These are phyloP conservation scores for Eruca vesicaria DNA, from an alignment of 441 rosid genomes.

Conservation along the genomic window DNA sequence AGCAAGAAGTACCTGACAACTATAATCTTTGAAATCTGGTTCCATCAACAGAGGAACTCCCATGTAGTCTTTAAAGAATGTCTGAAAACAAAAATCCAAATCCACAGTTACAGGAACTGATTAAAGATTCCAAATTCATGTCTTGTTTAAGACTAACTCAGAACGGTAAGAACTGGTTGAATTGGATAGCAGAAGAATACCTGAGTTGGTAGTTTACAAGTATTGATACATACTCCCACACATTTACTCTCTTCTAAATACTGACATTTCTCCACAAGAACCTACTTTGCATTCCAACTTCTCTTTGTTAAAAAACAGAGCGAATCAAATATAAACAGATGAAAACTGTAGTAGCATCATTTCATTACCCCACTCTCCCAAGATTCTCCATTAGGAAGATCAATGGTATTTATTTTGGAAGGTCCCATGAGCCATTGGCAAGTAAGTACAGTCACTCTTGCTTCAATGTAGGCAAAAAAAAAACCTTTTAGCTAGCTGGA, in stretches of 20 bases:
- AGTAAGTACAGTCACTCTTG: slow-evolving; percentile 78
- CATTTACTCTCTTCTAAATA: slow-evolving; percentile 95
- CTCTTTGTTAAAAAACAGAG: background rate
- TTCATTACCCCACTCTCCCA: slow-evolving; percentile 65
- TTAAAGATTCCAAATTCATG: background rate
- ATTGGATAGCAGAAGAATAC: slow-evolving; percentile 33
- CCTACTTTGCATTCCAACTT: slow-evolving; percentile 41
- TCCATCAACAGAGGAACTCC: slow-evolving; percentile 84
- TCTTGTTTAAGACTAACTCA: background rate
- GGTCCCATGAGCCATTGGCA: slow-evolving; percentile 95
- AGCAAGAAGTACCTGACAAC: slow-evolving; percentile 65
- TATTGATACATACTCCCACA: slow-evolving; percentile 73
- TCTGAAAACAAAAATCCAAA: slow-evolving; percentile 35
- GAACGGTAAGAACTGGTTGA: background rate
- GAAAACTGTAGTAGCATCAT: background rate
- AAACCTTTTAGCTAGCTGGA: background rate
- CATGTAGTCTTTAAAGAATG: slow-evolving; percentile 77
- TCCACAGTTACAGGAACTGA: background rate
- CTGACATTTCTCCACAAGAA: slow-evolving; percentile 83
- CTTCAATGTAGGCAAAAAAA: slow-evolving; percentile 37
- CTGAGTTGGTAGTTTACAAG: slow-evolving; percentile 93
- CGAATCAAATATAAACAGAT: background rate
- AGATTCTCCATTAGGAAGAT: slow-evolving; percentile 72
- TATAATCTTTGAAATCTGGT: slow-evolving; percentile 82
- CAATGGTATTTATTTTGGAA: slow-evolving; percentile 60